Conservation (phyloP, 805 yeast species). For the Yamadazyma tumulicola region DNA sequence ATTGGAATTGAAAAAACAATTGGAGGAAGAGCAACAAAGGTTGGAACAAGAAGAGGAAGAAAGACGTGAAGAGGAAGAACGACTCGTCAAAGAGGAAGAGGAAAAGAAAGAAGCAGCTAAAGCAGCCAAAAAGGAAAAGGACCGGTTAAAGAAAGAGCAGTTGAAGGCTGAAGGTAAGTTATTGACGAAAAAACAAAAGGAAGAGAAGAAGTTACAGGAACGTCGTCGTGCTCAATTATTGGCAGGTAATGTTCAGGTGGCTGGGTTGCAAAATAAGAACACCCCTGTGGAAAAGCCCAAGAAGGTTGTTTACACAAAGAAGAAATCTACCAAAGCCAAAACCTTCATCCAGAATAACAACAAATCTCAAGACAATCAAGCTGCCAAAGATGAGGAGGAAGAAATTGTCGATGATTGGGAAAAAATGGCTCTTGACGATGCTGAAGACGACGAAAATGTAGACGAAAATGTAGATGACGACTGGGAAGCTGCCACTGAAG, state of each 20-base stretch:
- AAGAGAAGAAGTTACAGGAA: slow-evolving; percentile 80
- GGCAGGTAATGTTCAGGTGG: slow-evolving; percentile 58
- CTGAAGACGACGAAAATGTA: slow-evolving; percentile 49
- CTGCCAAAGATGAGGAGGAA: slow-evolving; percentile 38
- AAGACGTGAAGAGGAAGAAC: slow-evolving; percentile 49
- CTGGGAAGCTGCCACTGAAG: slow-evolving; percentile 46
- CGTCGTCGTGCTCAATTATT: slow-evolving; percentile 85
- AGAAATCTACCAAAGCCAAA: slow-evolving; percentile 54
- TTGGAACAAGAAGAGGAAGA: slow-evolving; percentile 66
- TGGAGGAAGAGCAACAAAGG: slow-evolving; percentile 77
- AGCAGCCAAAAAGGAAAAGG: slow-evolving; percentile 78
- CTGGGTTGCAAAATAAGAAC: slow-evolving; percentile 54
- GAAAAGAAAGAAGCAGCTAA: slow-evolving; percentile 57
- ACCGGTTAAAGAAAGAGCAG: slow-evolving; percentile 81
- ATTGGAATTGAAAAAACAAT: slow-evolving; percentile 80
- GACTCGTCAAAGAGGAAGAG: slow-evolving; percentile 56
- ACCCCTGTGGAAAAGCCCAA: slow-evolving; percentile 45
- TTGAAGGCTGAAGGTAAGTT: slow-evolving; percentile 95
- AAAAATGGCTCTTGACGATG: slow-evolving; percentile 55
- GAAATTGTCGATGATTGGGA: slow-evolving; percentile 87
- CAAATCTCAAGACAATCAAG: slow-evolving; percentile 13
- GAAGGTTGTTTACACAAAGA: slow-evolving; percentile 68
- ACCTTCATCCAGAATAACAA: slow-evolving; percentile 20
- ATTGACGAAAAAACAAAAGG: slow-evolving; percentile 91
- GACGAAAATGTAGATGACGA: slow-evolving; percentile 53